These are phyloP conservation scores for Russula abietina DNA, from an alignment of 768 basidiomycete species.

Conservation along the genomic window DNA sequence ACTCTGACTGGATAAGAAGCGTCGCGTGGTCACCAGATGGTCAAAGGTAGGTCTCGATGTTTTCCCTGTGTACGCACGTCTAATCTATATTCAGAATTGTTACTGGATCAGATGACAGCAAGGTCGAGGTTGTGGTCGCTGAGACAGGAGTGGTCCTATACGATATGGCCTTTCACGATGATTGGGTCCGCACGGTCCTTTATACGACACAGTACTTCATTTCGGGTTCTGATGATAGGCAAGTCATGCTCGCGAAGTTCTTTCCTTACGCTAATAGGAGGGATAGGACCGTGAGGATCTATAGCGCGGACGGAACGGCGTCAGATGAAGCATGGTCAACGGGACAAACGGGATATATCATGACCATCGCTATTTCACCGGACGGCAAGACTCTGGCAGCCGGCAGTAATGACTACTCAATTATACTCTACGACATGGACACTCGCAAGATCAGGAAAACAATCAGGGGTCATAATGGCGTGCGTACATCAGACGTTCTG, in stretches of 20 bases:
- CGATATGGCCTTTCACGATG: constrained; percentile 14
- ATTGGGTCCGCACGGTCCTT: constrained; percentile 10
- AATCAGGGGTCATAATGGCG: constrained; percentile 10
- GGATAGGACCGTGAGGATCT: constrained; percentile 17
- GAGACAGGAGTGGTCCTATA: constrained; percentile 13
- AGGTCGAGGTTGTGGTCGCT: constrained; percentile 6
- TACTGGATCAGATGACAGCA: constrained; percentile 16
- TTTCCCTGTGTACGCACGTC: neutral
- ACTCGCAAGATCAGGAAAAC: neutral
- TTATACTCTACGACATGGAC: constrained; percentile 16
- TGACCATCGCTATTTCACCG: constrained; percentile 28
- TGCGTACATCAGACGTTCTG: neutral
- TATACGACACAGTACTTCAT: constrained; percentile 6
- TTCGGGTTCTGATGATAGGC: constrained; percentile 13
- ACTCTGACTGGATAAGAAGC: constrained; percentile 24
- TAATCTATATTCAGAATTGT: constrained; percentile 5
- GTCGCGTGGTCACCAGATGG: constrained; percentile 30
- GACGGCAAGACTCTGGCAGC: constrained; percentile 26
- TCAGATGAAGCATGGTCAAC: constrained; percentile 8
- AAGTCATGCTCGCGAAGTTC: neutral
- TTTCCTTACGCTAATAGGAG: neutral
- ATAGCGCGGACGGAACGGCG: constrained; percentile 5
- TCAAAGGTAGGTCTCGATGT: neutral
- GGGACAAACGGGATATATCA: constrained; percentile 13
- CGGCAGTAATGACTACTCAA: constrained; percentile 10